phyloP scores from a whole-genome alignment of 441 rosid species.

The Francoa sonchifolia region DNA sequence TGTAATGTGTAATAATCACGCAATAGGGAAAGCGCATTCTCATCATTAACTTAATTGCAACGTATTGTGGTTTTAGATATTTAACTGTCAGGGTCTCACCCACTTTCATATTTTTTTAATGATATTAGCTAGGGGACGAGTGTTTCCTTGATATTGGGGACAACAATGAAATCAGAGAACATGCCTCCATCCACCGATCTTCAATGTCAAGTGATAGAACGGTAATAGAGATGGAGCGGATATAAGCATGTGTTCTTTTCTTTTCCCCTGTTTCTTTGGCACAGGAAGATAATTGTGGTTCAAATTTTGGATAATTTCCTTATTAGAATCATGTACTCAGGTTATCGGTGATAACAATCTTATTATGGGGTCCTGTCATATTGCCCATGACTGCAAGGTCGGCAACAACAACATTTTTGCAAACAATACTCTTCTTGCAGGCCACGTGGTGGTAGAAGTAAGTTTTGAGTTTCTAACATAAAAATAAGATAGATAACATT shows the following conservation, averaged over 20 bases:
- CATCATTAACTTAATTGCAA: not conserved
- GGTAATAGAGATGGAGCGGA: constrained; percentile 22
- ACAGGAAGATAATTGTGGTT: no score
- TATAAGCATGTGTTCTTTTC: constrained; percentile 1
- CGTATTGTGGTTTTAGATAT: not conserved
- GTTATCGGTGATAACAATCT: constrained; percentile 78
- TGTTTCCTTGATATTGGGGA: constrained; percentile 71
- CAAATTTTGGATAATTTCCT: constrained; percentile 8
- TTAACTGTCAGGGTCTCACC: not conserved
- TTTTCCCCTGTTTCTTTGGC: no score
- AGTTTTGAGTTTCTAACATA: constrained; percentile 13
- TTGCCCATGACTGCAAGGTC: constrained; percentile 90
- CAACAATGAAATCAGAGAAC: constrained; percentile 85
- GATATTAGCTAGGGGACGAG: constrained; percentile 51
- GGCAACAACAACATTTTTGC: constrained; percentile 83
- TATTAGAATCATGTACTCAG: constrained; percentile 23
- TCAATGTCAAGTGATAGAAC: constrained; percentile 64
- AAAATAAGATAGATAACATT: not conserved
- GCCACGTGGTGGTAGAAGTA: constrained; percentile 84
- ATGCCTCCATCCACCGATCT: constrained; percentile 75
- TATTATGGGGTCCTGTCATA: constrained; percentile 92
- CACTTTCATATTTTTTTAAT: not conserved
- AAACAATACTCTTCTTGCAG: constrained; percentile 79
- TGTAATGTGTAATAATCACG: not conserved
- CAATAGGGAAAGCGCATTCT: no score